phyloP scores from a whole-genome alignment of 495 filamentous ascomycete species.

The Chaetomium tenue region DNA sequence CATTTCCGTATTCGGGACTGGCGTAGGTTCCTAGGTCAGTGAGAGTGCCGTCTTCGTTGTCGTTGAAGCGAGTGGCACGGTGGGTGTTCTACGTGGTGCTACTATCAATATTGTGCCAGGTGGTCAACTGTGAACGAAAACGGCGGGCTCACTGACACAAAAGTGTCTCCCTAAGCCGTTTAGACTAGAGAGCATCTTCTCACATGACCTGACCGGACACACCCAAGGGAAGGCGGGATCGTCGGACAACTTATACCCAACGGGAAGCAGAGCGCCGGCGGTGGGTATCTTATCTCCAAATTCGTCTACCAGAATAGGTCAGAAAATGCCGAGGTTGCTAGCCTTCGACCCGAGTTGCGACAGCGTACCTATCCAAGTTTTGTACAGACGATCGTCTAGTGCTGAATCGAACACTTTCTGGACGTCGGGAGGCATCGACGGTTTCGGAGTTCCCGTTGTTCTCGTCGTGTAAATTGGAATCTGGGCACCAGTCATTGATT shows the following conservation, averaged over 20 bases:
- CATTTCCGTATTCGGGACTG: conserved; percentile 9
- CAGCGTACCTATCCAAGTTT: conserved; percentile 13
- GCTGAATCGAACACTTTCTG: conserved; percentile 10
- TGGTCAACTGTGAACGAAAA: too few relatives aligned
- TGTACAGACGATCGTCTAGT: conserved; percentile 17
- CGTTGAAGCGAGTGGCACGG: conserved; percentile 25
- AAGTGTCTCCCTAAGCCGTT: conserved; percentile 31
- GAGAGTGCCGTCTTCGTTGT: conserved; percentile 34
- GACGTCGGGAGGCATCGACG: conserved; percentile 1
- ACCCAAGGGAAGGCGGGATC: conserved; percentile 32
- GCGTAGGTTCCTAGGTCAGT: conserved; percentile 27
- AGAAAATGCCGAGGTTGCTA: not conserved
- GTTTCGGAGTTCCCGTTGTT: too few relatives aligned
- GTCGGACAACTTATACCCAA: conserved; percentile 26
- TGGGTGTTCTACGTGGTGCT: conserved; percentile 16
- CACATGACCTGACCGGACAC: conserved; percentile 35
- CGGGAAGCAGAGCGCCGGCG: conserved; percentile 30
- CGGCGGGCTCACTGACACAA: conserved; percentile 19
- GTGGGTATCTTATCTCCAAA: conserved; percentile 6
- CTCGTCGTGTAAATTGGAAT: too few relatives aligned
- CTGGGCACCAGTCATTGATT: too few relatives aligned
- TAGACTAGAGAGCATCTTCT: conserved; percentile 24
- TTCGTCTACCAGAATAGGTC: not conserved
- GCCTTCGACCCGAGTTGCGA: not conserved
- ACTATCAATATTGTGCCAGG: not conserved